Evolutionary conservation across 2,329 filamentous ascomycete genomes (phyloP), one percentile per base, ranked within the genome.

Genomic region (Phyllosticta ampelicida): DNA sequence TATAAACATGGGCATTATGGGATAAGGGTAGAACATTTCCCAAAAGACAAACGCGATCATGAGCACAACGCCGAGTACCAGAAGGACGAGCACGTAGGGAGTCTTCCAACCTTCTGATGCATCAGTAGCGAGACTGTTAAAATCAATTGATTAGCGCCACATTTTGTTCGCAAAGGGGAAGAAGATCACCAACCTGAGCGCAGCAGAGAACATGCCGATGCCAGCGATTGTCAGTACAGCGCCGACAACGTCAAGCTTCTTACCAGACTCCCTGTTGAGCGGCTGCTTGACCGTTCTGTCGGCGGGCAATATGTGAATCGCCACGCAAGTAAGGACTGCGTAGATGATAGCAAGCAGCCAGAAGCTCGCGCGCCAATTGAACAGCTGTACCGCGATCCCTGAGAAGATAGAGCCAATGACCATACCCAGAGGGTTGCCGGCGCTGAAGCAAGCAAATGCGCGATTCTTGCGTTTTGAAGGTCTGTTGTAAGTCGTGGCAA

Each of bases 301-400:
- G 9, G 72, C 74, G 0, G 86, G 85, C 9, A 87, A 80, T 2
- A 82, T 83, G 74, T 83, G 86, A 23, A 80, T 64, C 0, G 82
- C 83, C 16, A 83, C 68, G 1, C 80, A 65, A 0, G 80, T 80
- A 62, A 86, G 79, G 11, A 82, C 66, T 1, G 80, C 75, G 71
- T 85, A 87, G 29, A 87, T 78, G 55, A 87, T 82, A 1, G 82
- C 75, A 16, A 87, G 72, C 11, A 85, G 69, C 67, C 80, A 82
- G 65, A 84, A 87, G 0, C 78, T 75, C 0, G 84, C 81, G 48
- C 85, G 75, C 85, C 85, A 88, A 59, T 76, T 80, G 61, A 82
- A 81, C 1, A 86, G 65, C 56, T 80, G 76, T 0, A 82, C 80
- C 0, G 81, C 82, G 10, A 87, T 71, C 0, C 85, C 85, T 8